Evolutionary conservation across 805 yeast genomes (phyloP), one percentile per base, ranked within the genome.

Genomic region (Metschnikowia baotianmanensis): DNA sequence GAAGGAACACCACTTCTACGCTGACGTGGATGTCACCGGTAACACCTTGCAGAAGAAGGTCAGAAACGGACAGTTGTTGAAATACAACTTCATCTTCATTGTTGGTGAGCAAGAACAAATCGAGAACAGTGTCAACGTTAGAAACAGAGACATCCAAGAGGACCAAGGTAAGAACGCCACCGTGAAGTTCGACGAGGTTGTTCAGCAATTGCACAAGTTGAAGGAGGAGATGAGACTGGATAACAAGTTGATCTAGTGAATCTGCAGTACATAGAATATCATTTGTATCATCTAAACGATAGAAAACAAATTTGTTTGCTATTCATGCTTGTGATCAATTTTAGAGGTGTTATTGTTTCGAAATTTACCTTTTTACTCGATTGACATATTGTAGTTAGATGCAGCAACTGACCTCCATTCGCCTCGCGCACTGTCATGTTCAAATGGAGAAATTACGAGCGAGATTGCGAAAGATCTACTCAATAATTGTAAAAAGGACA

Each of bases 41-140:
- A 91, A 93, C 77, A 93, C 99, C 41, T 77, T 93, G 67, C 96
- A 86, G 67, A 93, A 93, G 91, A 93, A 93, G 83, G 89, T 93
- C 47, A 88, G 99, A 78, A 86, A 79, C 55, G 99, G 97, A 58
- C 98, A 93, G 77, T 61, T 91, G 61, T 82, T 83, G 71, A 89
- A 86, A 68, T 93, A 89, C 74, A 93, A 93, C 77, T 93, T 89
- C 71, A 86, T 91, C 60, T 89, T 91, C 67, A 86, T 89, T 63
- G 99, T 93, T 51, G 99, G 99, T 67, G 96, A 86, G 63, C 89
- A 87, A 59, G 99, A 93, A 72, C 78, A 84, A 74, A 70, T 71
- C 49, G 78, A 81, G 53, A 67, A 77, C 49, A 75, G 90, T 52
- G 99, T 93, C 54, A 93, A 93, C 64, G 85, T 93, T 53, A 88